Evolutionary conservation across 2,329 filamentous ascomycete genomes (phyloP).

Genomic region (Pseudogymnoascus sp.): DNA sequence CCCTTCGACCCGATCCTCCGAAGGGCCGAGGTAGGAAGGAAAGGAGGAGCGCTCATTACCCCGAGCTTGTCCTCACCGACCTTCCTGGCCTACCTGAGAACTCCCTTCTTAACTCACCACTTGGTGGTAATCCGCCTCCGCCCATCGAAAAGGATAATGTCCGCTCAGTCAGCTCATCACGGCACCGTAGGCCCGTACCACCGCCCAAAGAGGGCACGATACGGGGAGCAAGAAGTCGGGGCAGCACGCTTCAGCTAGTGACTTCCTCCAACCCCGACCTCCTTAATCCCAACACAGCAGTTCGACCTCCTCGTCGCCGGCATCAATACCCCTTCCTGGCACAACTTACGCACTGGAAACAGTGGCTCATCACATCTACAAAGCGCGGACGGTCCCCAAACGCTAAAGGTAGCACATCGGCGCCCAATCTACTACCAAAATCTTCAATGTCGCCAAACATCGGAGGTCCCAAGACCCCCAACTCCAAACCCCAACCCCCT

Average conservation of each 20-base stretch:
- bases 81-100: slow-evolving; percentile 68
- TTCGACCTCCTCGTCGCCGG: slow-evolving; percentile 37
- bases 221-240: slow-evolving; percentile 61
- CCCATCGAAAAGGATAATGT: slow-evolving; percentile 73
- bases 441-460: slow-evolving; percentile 29
- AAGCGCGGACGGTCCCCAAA: slow-evolving; percentile 52
- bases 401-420: slow-evolving; percentile 36
- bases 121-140: slow-evolving; percentile 45
- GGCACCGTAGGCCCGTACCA: slow-evolving; percentile 64
- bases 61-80: slow-evolving; percentile 60
- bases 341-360: slow-evolving; percentile 58
- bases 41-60: slow-evolving; percentile 60
- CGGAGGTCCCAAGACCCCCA: slow-evolving; percentile 42
- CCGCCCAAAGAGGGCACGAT: slow-evolving; percentile 76
- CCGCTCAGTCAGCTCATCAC: slow-evolving; percentile 67
- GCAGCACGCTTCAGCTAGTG: slow-evolving; percentile 80
- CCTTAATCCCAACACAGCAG: slow-evolving; percentile 41
- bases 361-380: slow-evolving; percentile 62
- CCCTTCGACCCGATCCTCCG: slow-evolving; percentile 42
- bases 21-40: slow-evolving; percentile 69
- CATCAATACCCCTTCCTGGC: slow-evolving; percentile 56
- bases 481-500: slow-evolving; percentile 51
- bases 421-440: slow-evolving; percentile 49
- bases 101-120: slow-evolving; percentile 24
- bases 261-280: slow-evolving; percentile 56